Percentiles rank a stretch among this genome's conserved stretches.
These are phyloP conservation scores for Cladosporium sphaerospermum DNA, from an alignment of 2,329 filamentous ascomycete genomes.

Conservation along the genomic window DNA sequence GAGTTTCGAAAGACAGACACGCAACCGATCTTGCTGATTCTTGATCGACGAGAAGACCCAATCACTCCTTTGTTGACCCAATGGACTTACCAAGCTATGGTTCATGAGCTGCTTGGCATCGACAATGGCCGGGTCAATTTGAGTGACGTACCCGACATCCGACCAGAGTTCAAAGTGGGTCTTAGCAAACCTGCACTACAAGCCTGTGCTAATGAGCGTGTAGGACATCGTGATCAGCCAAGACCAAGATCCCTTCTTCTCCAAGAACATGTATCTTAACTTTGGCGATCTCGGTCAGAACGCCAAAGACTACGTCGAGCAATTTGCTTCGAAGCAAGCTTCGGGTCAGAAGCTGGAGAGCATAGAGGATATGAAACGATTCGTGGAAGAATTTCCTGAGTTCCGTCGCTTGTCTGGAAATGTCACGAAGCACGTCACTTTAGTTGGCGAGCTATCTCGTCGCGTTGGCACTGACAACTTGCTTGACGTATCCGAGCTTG, in stretches of 20 bases:
- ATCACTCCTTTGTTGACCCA: slow-evolving; percentile 91
- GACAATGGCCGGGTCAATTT: slow-evolving; percentile 91
- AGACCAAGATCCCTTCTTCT: slow-evolving; percentile 98
- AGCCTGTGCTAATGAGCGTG: not conserved
- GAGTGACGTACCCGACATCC: slow-evolving; percentile 72
- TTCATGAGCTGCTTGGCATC: slow-evolving; percentile 91
- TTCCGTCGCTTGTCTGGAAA: slow-evolving; percentile 96
- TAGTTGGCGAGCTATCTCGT: slow-evolving; percentile 88
- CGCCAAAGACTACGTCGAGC: slow-evolving; percentile 97
- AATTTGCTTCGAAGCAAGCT: slow-evolving; percentile 97
- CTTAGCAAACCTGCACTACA: not conserved
- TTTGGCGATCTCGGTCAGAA: slow-evolving; percentile 93
- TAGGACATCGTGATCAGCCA: slow-evolving; percentile 87
- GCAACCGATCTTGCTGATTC: slow-evolving; percentile 79
- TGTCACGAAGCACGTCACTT: slow-evolving; percentile 94
- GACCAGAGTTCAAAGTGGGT: slow-evolving; percentile 67
- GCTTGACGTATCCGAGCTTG: slow-evolving; percentile 93
- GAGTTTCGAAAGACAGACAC: slow-evolving; percentile 95
- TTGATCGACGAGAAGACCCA: slow-evolving; percentile 89
- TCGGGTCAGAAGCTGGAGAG: slow-evolving; percentile 94
- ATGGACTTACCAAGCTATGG: slow-evolving; percentile 99
- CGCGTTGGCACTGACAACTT: slow-evolving; percentile 79
- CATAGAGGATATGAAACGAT: slow-evolving; percentile 97
- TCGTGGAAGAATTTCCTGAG: slow-evolving; percentile 97
- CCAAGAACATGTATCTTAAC: slow-evolving; percentile 98